Percentiles rank a stretch among this genome's conserved stretches.
These are phyloP conservation scores for Coniferiporia sulphurascens DNA, from an alignment of 1,284 basidiomycete genomes.

Conservation along the genomic window DNA sequence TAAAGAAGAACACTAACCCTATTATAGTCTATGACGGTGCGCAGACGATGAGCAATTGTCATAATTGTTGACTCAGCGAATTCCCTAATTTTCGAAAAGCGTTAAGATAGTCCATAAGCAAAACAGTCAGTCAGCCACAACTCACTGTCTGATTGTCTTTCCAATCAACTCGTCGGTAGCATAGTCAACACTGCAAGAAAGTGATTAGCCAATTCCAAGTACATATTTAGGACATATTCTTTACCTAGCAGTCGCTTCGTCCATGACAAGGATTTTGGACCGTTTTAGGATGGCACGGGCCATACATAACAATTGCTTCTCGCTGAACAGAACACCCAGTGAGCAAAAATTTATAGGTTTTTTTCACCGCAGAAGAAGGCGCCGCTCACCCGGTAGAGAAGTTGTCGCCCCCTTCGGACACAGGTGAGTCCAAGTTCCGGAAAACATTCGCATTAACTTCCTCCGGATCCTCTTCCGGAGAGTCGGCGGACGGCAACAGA, in stretches of 20 bases:
- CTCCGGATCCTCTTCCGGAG: constrained; percentile 41
- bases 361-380: background rate
- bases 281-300: constrained; percentile 57
- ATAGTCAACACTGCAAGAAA: constrained; percentile 58
- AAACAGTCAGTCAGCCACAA: background rate
- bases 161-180: constrained; percentile 73
- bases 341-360: background rate
- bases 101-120: constrained; percentile 16
- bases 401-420: constrained; percentile 90
- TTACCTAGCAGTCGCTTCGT: constrained; percentile 52
- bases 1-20: constrained; percentile 34
- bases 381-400: constrained; percentile 76
- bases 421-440: constrained; percentile 77
- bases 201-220: background rate
- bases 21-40: constrained; percentile 60
- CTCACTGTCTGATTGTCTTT: constrained; percentile 69
- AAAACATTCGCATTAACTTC: constrained; percentile 81
- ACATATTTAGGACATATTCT: background rate
- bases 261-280: constrained; percentile 57
- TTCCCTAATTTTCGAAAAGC: constrained; percentile 40
- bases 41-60: constrained; percentile 61
- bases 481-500: constrained; percentile 63
- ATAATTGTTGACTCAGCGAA: constrained; percentile 55
- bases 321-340: constrained; percentile 25
- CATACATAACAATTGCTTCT: constrained; percentile 65